Base-by-base conservation (phyloP, 2,329 filamentous ascomycete genomes). In the Aspergillus puulaauensis region DNA sequence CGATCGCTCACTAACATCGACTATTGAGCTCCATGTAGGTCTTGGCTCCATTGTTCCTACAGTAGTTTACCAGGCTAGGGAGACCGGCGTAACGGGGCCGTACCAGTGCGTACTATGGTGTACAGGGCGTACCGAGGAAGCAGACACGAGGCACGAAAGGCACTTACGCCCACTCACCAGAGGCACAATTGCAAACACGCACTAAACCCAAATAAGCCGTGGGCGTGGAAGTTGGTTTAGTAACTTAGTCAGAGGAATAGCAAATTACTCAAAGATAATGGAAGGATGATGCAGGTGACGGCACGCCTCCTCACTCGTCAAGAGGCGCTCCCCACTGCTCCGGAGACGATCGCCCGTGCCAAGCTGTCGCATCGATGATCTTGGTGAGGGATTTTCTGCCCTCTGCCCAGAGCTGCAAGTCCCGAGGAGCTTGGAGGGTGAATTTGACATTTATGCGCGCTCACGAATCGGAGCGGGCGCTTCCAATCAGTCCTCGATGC, bases 301-400 rank as follows among this genome's bases (percentile, higher is more conserved):
- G 48, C 35, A 35, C 21, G 12, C 21, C 46, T 40, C 33, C 40
- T 39, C 31, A 52, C 35, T 56, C 41, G 48, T 31, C 41, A 51
- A 23, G 41, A 37, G 9, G 6, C 6, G 64, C 61, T 66, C 68
- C 68, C 68, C 58, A 48, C 35, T 44, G 63, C 62, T 69, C 69
- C 68, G 67, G 57, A 50, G 64, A 63, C 63, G 70, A 72, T 72
- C 70, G 69, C 66, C 68, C 65, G 64, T 62, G 66, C 66, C 64
- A 65, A 63, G 64, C 64, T 69, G 63, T 66, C 63, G 66, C 66
- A 68, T 66, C 62, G 60, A 57, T 61, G 64, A 70, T 71, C 68
- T 55, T 62, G 60, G 67, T 71, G 69, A 71, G 69, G 69, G 68
- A 71, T 71, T 71, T 71, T 70, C 62, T 60, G 48, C 54, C 27